Evolutionary conservation across 805 yeast genomes (phyloP).

Genomic region (Schwanniomyces polymorphus): DNA sequence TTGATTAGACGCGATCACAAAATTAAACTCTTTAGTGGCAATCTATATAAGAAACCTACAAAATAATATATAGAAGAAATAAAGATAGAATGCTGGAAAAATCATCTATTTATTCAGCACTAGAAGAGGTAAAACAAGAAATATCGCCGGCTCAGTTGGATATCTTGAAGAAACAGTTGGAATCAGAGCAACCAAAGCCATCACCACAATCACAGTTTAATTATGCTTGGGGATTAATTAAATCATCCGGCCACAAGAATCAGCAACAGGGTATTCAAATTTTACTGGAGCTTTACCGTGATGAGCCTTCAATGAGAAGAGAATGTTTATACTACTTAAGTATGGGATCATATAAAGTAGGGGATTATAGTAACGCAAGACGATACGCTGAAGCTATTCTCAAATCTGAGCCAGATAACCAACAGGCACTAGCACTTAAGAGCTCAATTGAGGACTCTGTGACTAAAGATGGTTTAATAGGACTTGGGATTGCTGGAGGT

Average conservation of each 20-base stretch:
- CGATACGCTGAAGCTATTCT: constrained; percentile 79
- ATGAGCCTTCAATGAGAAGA: constrained; percentile 78
- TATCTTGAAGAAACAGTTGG: constrained; percentile 73
- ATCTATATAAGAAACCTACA: not conserved
- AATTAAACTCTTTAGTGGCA: not conserved
- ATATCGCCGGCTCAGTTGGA: constrained; percentile 74
- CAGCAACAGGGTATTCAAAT: constrained; percentile 80
- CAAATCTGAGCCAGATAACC: constrained; percentile 79
- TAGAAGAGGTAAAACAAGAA: constrained; percentile 48
- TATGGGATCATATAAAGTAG: constrained; percentile 83
- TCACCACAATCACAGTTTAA: constrained; percentile 86
- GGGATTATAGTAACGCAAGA: constrained; percentile 84
- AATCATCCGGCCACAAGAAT: constrained; percentile 59
- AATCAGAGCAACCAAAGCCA: constrained; percentile 76
- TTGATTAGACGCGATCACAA: not conserved
- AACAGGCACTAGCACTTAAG: constrained; percentile 71
- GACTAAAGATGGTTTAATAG: constrained; percentile 84
- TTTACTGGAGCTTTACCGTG: constrained; percentile 68
- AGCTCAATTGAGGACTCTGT: constrained; percentile 80
- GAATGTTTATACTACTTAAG: constrained; percentile 88
- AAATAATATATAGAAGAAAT: not conserved
- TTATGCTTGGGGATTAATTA: constrained; percentile 94
- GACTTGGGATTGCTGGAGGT: constrained; percentile 85
- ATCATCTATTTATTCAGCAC: constrained; percentile 32
- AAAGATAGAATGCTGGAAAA: constrained; percentile 7